These are phyloP conservation scores for Boletus subcaerulescens DNA, from an alignment of 768 basidiomycete species.

Conservation along the genomic window DNA sequence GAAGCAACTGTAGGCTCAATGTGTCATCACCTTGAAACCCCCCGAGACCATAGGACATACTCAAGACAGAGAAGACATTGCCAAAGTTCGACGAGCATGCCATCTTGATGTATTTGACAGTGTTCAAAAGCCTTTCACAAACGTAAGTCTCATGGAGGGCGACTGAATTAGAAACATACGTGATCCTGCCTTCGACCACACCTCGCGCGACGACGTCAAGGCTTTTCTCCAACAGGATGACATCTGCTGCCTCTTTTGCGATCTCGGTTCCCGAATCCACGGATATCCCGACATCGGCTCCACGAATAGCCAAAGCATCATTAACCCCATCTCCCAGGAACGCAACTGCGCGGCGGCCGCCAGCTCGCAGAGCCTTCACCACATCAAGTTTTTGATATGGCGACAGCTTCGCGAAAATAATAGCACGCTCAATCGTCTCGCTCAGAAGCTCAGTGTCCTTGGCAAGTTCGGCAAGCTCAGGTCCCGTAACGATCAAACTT, in stretches of 20 bases:
- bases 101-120: conserved; percentile 39
- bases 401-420: conserved; percentile 32
- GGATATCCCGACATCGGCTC: conserved; percentile 33
- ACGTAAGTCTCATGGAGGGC: conserved; percentile 7
- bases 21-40: not conserved
- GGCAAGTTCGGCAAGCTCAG: conserved; percentile 27
- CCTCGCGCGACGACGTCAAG: conserved; percentile 33
- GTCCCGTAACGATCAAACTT: conserved; percentile 27
- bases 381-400: conserved; percentile 34
- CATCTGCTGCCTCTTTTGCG: conserved; percentile 38
- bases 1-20: conserved; percentile 27
- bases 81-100: conserved; percentile 37
- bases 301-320: conserved; percentile 31
- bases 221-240: conserved; percentile 36
- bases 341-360: conserved; percentile 28
- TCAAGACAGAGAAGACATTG: conserved; percentile 32
- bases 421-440: conserved; percentile 30
- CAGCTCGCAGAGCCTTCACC: conserved; percentile 30
- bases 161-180: conserved; percentile 18
- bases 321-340: conserved; percentile 33
- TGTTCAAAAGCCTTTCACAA: conserved; percentile 32
- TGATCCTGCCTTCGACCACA: conserved; percentile 32
- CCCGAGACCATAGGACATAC: conserved; percentile 12
- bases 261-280: conserved; percentile 35
- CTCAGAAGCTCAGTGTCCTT: conserved; percentile 25